Evolutionary conservation across 352 stramenopile species (phyloP).

Genomic region (Globisporangium solare): DNA sequence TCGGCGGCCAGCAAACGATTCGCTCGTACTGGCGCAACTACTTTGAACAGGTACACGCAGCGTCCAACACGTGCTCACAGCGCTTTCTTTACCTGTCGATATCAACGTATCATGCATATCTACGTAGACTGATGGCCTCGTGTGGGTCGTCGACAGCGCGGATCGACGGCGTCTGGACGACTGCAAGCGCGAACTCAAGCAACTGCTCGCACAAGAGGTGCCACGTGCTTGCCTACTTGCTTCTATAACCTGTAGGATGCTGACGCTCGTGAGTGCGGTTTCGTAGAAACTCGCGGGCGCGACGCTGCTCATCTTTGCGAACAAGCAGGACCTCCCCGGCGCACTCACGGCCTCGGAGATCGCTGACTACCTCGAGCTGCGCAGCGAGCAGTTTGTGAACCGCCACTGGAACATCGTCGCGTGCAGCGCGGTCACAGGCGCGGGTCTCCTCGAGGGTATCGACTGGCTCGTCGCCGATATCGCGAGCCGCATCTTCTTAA

Average conservation of each 20-base stretch:
- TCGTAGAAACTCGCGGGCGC: conserved; percentile 95
- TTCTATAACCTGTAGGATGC: background rate
- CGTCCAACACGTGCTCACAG: background rate
- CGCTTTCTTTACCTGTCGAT: background rate
- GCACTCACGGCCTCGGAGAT: conserved; percentile 92
- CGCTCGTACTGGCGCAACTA: conserved; percentile 98
- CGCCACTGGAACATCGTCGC: conserved; percentile 89
- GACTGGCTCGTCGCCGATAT: conserved; percentile 98
- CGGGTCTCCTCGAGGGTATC: conserved; percentile 93
- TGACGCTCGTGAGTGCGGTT: background rate
- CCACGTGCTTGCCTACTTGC: background rate
- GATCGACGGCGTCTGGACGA: conserved; percentile 93
- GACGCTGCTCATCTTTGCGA: conserved; percentile 98
- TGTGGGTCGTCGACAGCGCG: conserved; percentile 98
- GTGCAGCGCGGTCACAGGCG: conserved; percentile 94
- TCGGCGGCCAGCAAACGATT: conserved; percentile 97
- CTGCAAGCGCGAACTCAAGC: conserved; percentile 89
- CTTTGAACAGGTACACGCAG: conserved; percentile 82
- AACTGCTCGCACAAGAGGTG: conserved; percentile 87
- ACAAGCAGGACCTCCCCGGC: conserved; percentile 98
- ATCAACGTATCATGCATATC: background rate
- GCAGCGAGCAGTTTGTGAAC: conserved; percentile 72
- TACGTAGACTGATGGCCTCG: conserved; percentile 96
- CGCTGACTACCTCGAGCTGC: conserved; percentile 79
- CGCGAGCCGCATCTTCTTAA: conserved; percentile 92